These are phyloP conservation scores for Pseudocercospora crystallina DNA, from an alignment of 2,329 filamentous ascomycete species.

Conservation along the genomic window DNA sequence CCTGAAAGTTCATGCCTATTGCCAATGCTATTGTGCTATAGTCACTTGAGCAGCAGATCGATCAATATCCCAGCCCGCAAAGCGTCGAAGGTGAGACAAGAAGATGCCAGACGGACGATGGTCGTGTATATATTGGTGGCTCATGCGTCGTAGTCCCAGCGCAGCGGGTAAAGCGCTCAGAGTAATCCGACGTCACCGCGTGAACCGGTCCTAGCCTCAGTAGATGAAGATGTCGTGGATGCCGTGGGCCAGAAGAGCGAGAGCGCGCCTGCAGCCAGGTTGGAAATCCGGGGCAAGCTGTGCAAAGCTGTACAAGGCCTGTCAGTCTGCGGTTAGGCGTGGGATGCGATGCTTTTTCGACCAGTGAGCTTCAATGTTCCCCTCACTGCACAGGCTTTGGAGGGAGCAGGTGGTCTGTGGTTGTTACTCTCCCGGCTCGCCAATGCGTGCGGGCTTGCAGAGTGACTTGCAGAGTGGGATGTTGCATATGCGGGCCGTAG, in stretches of 20 bases:
- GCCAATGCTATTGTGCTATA: too few species aligned
- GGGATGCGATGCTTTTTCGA: slow-evolving; percentile 18
- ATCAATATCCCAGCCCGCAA: not conserved
- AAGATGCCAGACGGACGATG: not conserved
- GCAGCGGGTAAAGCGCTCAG: slow-evolving; percentile 4
- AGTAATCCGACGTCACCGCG: slow-evolving; percentile 20
- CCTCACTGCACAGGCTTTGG: slow-evolving; percentile 8
- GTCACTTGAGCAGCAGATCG: too few species aligned
- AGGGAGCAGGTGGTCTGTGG: slow-evolving; percentile 9
- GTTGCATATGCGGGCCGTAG: slow-evolving; percentile 14
- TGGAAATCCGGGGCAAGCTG: slow-evolving; percentile 17
- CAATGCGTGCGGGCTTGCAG: slow-evolving; percentile 11
- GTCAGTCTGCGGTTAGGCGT: slow-evolving; percentile 7
- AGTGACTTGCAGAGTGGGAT: slow-evolving; percentile 34
- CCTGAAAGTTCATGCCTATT: slow-evolving; percentile 31
- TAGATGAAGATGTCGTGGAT: slow-evolving; percentile 12
- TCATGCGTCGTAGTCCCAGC: not conserved
- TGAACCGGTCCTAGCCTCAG: slow-evolving; percentile 7
- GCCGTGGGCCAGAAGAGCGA: slow-evolving; percentile 3
- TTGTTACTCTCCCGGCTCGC: slow-evolving; percentile 10
- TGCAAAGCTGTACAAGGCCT: slow-evolving; percentile 2
- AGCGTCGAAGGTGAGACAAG: not conserved
- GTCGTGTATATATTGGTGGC: too few species aligned
- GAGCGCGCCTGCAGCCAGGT: slow-evolving; percentile 6
- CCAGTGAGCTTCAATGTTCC: slow-evolving; percentile 19